phyloP scores from a whole-genome alignment of 2,329 filamentous ascomycete species.

The Orbilia ellipsospora region DNA sequence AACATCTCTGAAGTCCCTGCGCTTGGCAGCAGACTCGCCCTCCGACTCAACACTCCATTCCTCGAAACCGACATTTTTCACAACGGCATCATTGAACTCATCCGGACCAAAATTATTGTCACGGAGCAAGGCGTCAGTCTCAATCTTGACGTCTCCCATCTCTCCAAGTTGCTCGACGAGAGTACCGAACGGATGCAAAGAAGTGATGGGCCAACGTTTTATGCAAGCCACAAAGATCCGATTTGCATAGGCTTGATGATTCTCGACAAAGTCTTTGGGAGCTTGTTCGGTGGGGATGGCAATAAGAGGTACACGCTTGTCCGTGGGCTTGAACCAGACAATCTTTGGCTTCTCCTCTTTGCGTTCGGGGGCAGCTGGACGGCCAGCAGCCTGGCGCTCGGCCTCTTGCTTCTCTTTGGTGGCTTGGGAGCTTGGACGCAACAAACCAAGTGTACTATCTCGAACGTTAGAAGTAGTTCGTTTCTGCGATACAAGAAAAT shows the following conservation, averaged over 20 bases:
- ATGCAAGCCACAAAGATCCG: slow-evolving; percentile 99
- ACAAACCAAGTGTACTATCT: slow-evolving; percentile 80
- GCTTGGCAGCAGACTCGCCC: slow-evolving; percentile 76
- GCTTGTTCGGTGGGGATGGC: slow-evolving; percentile 98
- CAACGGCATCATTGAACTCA: slow-evolving; percentile 95
- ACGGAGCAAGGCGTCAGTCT: slow-evolving; percentile 93
- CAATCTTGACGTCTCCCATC: slow-evolving; percentile 97
- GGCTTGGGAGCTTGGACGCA: slow-evolving; percentile 95
- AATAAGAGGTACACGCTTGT: slow-evolving; percentile 97
- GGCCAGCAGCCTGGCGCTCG: slow-evolving; percentile 81
- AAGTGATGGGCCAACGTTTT: slow-evolving; percentile 99
- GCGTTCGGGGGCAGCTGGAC: slow-evolving; percentile 80
- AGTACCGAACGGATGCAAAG: slow-evolving; percentile 97
- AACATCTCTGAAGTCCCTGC: slow-evolving; percentile 90
- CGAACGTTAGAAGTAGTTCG: slow-evolving; percentile 51
- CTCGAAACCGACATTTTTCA: slow-evolving; percentile 90
- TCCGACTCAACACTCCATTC: slow-evolving; percentile 91
- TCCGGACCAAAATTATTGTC: slow-evolving; percentile 99
- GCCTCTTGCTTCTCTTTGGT: slow-evolving; percentile 99
- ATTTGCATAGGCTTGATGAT: slow-evolving; percentile 96
- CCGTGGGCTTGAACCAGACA: slow-evolving; percentile 99
- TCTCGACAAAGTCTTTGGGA: slow-evolving; percentile 96
- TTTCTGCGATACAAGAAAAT: slow-evolving; percentile 11
- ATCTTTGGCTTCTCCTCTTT: slow-evolving; percentile 98
- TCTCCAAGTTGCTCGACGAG: slow-evolving; percentile 95